Conservation (phyloP, 805 yeast genomes). For the Saccharomycopsis olivae region DNA sequence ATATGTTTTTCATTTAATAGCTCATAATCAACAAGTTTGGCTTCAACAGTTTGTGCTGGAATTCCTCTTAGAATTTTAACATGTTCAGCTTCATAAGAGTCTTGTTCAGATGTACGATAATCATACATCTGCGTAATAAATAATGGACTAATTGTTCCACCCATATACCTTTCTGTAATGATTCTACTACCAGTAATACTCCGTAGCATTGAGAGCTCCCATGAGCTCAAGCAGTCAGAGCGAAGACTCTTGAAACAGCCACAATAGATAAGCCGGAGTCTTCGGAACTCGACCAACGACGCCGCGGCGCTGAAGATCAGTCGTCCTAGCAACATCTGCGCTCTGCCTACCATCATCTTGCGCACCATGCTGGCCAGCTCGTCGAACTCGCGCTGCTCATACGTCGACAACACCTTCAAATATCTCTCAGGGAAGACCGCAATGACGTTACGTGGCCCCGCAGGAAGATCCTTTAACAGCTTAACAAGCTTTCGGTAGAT, state of each 20-base stretch:
- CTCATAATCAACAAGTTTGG: slow-evolving; percentile 15
- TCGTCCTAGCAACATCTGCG: slow-evolving; percentile 13
- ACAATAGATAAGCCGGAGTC: slow-evolving; percentile 4
- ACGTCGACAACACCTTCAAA: not conserved
- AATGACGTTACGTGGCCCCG: too few relatives aligned
- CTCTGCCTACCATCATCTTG: slow-evolving; percentile 8
- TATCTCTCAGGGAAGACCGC: slow-evolving; percentile 12
- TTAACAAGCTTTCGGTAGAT: slow-evolving; percentile 3
- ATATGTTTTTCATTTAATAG: slow-evolving; percentile 8
- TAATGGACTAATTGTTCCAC: slow-evolving; percentile 12
- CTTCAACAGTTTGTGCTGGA: slow-evolving; percentile 14
- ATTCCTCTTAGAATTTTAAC: slow-evolving; percentile 10
- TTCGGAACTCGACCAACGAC: slow-evolving; percentile 9
- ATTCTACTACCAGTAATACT: slow-evolving; percentile 12
- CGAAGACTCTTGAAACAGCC: not conserved
- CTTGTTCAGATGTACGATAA: slow-evolving; percentile 10
- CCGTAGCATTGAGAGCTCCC: slow-evolving; percentile 8
- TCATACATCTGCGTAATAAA: slow-evolving; percentile 16
- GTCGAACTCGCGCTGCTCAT: not conserved
- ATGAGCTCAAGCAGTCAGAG: not conserved
- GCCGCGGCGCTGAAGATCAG: too few relatives aligned
- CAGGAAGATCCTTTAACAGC: not conserved
- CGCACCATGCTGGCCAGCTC: slow-evolving; percentile 1
- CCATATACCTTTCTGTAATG: slow-evolving; percentile 12
- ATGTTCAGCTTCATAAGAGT: not conserved